Conservation (phyloP, 352 stramenopile species). For the Pythium angustatum region DNA sequence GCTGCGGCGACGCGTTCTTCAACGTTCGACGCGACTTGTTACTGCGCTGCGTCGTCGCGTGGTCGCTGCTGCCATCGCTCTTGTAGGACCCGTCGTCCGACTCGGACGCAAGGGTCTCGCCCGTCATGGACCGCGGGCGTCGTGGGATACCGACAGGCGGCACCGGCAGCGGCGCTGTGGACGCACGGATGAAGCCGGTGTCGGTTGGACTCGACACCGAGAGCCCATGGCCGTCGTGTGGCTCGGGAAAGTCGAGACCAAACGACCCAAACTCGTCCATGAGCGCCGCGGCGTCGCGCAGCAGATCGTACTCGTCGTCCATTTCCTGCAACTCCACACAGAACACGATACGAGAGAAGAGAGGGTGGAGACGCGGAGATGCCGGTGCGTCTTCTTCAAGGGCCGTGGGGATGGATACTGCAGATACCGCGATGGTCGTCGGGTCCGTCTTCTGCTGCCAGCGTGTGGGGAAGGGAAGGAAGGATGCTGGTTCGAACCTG, state of each 20-base stretch:
- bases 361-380: too few species aligned
- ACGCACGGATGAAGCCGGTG: constrained; percentile 26
- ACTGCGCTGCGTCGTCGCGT: neutral
- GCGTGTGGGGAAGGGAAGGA: too few species aligned
- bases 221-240: neutral
- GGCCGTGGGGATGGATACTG: too few species aligned
- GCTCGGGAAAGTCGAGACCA: constrained; percentile 24
- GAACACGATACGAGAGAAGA: too few species aligned
- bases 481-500: neutral
- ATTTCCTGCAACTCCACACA: neutral
- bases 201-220: constrained; percentile 15
- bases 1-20: constrained; percentile 1
- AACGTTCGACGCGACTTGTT: neutral
- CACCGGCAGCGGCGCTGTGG: constrained; percentile 20
- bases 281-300: constrained; percentile 24
- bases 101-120: neutral
- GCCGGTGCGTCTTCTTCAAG: too few species aligned
- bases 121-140: neutral
- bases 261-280: constrained; percentile 29
- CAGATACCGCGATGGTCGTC: neutral
- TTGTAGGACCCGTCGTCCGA: constrained; percentile 25
- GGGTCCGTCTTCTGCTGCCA: neutral
- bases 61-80: constrained; percentile 22
- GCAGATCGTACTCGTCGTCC: constrained; percentile 29
- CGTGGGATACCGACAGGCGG: constrained; percentile 3